Conservation (phyloP, 2,329 filamentous ascomycete genomes). For the Neoarthrinium moseri region DNA sequence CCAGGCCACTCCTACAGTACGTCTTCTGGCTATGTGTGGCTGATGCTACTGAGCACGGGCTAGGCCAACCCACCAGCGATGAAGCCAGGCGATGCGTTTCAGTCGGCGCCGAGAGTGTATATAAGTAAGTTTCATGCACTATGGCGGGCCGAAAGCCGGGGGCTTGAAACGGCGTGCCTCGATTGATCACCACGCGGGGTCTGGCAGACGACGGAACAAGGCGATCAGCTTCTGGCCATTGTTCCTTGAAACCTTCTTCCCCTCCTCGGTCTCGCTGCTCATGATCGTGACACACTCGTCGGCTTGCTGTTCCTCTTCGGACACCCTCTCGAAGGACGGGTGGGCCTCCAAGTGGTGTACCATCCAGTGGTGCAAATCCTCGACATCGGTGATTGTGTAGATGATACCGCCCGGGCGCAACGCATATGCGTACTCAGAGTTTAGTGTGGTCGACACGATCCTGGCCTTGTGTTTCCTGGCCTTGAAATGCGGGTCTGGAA, state of each 20-base stretch:
- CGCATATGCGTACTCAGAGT: conserved; percentile 90
- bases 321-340: conserved; percentile 74
- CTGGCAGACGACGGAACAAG: conserved; percentile 76
- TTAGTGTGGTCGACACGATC: conserved; percentile 85
- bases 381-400: conserved; percentile 97
- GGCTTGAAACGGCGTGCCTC: neutral
- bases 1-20: no score
- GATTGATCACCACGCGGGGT: conserved; percentile 67
- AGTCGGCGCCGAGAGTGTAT: no score
- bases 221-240: conserved; percentile 89
- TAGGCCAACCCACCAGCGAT: no score
- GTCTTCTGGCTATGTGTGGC: no score
- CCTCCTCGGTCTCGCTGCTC: conserved; percentile 87
- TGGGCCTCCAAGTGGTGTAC: conserved; percentile 78
- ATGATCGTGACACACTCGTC: conserved; percentile 74
- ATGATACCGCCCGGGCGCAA: conserved; percentile 79
- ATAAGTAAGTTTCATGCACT: no score
- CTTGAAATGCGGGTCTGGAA: conserved; percentile 98
- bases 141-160: neutral
- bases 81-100: no score
- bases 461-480: conserved; percentile 94
- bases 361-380: conserved; percentile 94
- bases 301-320: conserved; percentile 62
- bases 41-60: no score
- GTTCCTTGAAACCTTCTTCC: conserved; percentile 93